A percentile compares a stretch with the other conserved stretches of the same genome.
These are phyloP conservation scores for Yamadazyma aaseri DNA, from an alignment of 1,139 yeast species.

Conservation along the genomic window DNA sequence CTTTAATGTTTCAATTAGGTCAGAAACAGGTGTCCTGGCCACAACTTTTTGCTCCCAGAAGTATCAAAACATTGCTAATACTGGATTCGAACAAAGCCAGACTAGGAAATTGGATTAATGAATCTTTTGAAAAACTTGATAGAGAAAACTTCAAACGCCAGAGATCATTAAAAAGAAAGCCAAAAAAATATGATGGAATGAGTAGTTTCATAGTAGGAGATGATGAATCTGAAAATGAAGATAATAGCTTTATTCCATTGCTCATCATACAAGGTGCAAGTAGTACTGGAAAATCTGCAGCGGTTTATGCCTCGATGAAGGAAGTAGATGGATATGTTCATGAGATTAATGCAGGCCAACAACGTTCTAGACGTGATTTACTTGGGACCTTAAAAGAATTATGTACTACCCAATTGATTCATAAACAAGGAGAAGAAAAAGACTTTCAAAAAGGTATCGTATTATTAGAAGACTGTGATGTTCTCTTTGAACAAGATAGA, in stretches of 20 bases:
- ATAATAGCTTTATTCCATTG: conserved; percentile 53
- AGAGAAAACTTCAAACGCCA: conserved; percentile 30
- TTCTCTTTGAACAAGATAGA: conserved; percentile 74
- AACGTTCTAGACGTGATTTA: conserved; percentile 72
- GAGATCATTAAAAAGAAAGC: conserved; percentile 24
- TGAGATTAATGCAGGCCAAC: conserved; percentile 75
- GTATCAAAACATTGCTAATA: conserved; percentile 36
- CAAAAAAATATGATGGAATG: conserved; percentile 16
- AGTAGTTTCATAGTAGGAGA: conserved; percentile 35
- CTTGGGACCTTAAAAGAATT: conserved; percentile 67
- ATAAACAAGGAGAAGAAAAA: conserved; percentile 35
- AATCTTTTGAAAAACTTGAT: conserved; percentile 45
- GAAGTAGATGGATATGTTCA: conserved; percentile 71
- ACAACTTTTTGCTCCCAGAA: conserved; percentile 41
- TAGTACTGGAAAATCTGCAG: conserved; percentile 79
- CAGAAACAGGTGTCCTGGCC: conserved; percentile 37
- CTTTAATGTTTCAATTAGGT: conserved; percentile 1
- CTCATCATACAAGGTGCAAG: conserved; percentile 68
- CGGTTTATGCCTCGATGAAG: conserved; percentile 67
- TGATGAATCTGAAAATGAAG: conserved; percentile 23
- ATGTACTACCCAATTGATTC: conserved; percentile 82
- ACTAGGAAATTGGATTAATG: conserved; percentile 48
- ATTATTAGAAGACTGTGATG: conserved; percentile 82
- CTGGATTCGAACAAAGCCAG: conserved; percentile 17
- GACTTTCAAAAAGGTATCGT: conserved; percentile 65